These are phyloP conservation scores for Podila epigama DNA, from an alignment of 192 early-diverging fungal species.

Conservation along the genomic window DNA sequence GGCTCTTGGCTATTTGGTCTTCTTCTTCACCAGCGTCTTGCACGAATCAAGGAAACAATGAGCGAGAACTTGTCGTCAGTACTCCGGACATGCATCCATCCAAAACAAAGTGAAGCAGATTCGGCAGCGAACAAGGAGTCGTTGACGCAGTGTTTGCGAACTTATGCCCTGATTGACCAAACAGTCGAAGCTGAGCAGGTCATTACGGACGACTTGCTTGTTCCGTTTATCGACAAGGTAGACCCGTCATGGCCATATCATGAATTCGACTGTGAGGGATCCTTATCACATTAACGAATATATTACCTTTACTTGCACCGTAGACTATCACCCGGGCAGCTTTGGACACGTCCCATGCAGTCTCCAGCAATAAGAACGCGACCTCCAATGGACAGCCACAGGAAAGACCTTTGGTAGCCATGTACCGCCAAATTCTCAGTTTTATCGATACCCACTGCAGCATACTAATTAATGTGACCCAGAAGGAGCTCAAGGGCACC, in stretches of 20 bases:
- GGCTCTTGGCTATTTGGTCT: neutral
- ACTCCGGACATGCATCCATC: conserved; percentile 57
- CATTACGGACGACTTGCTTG: conserved; percentile 62
- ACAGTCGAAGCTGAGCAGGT: conserved; percentile 68
- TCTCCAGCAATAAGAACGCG: neutral
- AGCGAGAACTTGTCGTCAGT: conserved; percentile 64
- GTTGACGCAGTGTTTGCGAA: conserved; percentile 75
- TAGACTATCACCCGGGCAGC: conserved; percentile 33
- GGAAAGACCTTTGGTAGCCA: conserved; percentile 49
- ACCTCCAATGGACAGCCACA: neutral
- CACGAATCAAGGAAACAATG: conserved; percentile 76
- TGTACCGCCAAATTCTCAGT: conserved; percentile 63
- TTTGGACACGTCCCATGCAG: conserved; percentile 4
- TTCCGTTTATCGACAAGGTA: conserved; percentile 65
- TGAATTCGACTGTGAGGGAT: neutral
- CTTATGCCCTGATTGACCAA: conserved; percentile 77
- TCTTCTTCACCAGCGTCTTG: conserved; percentile 59
- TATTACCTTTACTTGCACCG: neutral
- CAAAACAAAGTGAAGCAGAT: conserved; percentile 16
- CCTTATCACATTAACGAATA: neutral
- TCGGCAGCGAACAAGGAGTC: conserved; percentile 49
- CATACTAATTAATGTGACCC: conserved; percentile 64
- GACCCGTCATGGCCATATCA: neutral
- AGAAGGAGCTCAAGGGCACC: conserved; percentile 62
- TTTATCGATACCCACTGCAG: conserved; percentile 60